Evolutionary conservation across 1,139 yeast genomes (phyloP), one percentile per base, ranked within the genome.

Genomic region (Saccharomyces hybrid): DNA sequence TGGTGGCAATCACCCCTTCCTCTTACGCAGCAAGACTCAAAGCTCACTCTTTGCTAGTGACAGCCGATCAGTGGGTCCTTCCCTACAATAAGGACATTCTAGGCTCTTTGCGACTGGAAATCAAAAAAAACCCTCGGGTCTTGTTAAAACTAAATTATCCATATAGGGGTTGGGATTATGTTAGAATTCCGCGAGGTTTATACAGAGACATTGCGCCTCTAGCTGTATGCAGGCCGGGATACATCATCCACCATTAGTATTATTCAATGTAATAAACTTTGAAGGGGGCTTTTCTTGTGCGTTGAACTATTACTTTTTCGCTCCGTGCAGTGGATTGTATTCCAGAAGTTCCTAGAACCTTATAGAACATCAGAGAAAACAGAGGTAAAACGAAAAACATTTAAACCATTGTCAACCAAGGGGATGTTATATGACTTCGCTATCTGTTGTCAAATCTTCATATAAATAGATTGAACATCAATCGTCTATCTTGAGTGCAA

Each of bases 291-390:
- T 38, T 12, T 11, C 19, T 38, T 38, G 44, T 12, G 3, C 44
- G 44, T 8, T 26, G 9, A 11, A 12, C 16, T 19, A 16, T 49
- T 12, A 31, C 28, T 24, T 29, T 49, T 44, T 29, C 12, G 9
- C 24, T 11, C 44, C 44, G 44, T 19, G 44, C 24, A 38, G n/a
- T 16, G 44, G n/a, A 44, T 24, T 14, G 9, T 24, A 11, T 47
- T 48, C 49, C 24, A 38, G 54, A 38, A 41, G 26, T 12, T 44
- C 49, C 52, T 50, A 12, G 56, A 56, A 54, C 11, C 27, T 53
- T 49, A 53, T 47, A 26, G 54, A 53, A 53, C 11, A 24, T 48
- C 34, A 24, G 49, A 46, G 49, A 48, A 47, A 48, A 51, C 47
- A 21, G 47, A 51, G 11, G 26, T 26, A 19, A 12, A 14, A 24